Percentiles rank a stretch among this genome's conserved stretches.
These are phyloP conservation scores for Rhizophlyctis rosea DNA, from an alignment of 192 early-diverging fungal genomes.

Conservation along the genomic window DNA sequence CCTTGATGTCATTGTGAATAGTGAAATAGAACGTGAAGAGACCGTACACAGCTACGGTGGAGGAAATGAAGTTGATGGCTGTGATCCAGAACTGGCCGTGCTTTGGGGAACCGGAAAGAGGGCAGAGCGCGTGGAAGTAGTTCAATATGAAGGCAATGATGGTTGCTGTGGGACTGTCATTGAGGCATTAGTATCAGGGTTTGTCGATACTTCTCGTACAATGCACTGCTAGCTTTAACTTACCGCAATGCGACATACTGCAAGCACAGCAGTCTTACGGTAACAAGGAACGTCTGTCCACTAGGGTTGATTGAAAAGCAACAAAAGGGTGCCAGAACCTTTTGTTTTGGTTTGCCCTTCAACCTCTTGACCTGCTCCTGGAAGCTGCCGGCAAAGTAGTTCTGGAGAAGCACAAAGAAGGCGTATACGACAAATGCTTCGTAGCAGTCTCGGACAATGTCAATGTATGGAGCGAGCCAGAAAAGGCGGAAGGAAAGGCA, in stretches of 20 bases:
- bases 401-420: slow-evolving; percentile 68
- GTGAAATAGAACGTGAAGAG: slow-evolving; percentile 67
- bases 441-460: slow-evolving; percentile 69
- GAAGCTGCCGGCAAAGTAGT: slow-evolving; percentile 58
- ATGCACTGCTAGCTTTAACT: neutral
- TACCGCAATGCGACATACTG: slow-evolving; percentile 69
- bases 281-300: slow-evolving; percentile 55
- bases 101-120: slow-evolving; percentile 54
- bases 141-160: slow-evolving; percentile 59
- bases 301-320: slow-evolving; percentile 66
- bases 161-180: slow-evolving; percentile 51
- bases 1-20: slow-evolving; percentile 52
- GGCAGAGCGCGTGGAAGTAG: slow-evolving; percentile 57
- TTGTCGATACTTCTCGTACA: neutral
- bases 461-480: slow-evolving; percentile 62
- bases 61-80: slow-evolving; percentile 60
- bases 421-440: slow-evolving; percentile 72
- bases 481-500: slow-evolving; percentile 71
- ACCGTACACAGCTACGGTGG: slow-evolving; percentile 69
- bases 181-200: neutral
- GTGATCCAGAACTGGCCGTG: slow-evolving; percentile 69
- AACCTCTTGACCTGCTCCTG: slow-evolving; percentile 45
- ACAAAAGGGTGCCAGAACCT: slow-evolving; percentile 61
- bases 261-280: slow-evolving; percentile 60
- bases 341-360: slow-evolving; percentile 34